Evolutionary conservation across 139 green algal species (phyloP), one percentile per base, ranked within the genome.

Genomic region (Limnomonas spitsbergensis): DNA sequence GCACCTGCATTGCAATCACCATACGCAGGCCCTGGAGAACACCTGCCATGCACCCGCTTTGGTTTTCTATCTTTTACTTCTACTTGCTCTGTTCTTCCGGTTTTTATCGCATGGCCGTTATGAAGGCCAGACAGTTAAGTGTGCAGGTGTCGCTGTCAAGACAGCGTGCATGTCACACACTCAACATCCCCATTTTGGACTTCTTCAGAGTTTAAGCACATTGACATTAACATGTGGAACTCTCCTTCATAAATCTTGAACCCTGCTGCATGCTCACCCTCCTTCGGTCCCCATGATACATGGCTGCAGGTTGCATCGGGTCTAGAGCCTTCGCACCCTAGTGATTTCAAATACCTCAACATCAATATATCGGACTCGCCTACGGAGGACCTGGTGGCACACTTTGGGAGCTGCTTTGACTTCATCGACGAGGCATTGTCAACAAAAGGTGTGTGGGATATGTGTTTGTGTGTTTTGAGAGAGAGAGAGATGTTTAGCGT

Each of bases 351-450:
- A 2, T 78, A 78, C 78, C 76, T 80, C 34, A 77, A 66, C 37
- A 54, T 89, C 2, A 79, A 85, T 24, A 79, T 87, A 24, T 6
- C 56, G 40, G 84, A 89, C 38, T 1, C 4, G 0, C 81, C 81
- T 0, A 31, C n/a, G 6, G 82, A 87, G 71, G 84, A 89, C 73
- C 54, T 89, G 20, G 82, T 89, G 26, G 66, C 67, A 0, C 81
- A 83, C 73, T 87, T 89, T 34, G n/a, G 40, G 0, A 67, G 38
- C 14, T 87, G 82, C 68, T 89, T 89, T 38, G 73, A 76, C 1
- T 89, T 89, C 79, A 89, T 89, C 29, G 68, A 78, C 32, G 72
- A 70, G 36, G 83, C 83, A 20, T 20, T 61, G 47, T 61, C 14
- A 61, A 29, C 47, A 61, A 20, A 20, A 20, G 14, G 47, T 20